Percentiles rank a stretch among this genome's conserved stretches.
phyloP scores from a whole-genome alignment of 257 asterid species.

The Rehmannia glutinosa region DNA sequence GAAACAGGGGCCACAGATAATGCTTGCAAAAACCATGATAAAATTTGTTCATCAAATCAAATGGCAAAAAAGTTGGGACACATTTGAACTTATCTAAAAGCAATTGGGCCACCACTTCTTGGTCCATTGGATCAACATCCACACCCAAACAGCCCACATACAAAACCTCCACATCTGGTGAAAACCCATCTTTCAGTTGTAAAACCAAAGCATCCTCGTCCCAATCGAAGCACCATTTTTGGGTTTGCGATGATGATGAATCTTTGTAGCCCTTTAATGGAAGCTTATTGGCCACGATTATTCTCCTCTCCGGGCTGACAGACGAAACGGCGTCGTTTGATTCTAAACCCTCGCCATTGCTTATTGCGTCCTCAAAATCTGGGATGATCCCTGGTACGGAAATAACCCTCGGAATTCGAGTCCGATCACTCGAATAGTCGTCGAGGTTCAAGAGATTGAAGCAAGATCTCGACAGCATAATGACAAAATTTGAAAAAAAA shows the following conservation, averaged over 20 bases:
- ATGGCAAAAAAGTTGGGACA: constrained; percentile 68
- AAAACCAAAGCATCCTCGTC: constrained; percentile 56
- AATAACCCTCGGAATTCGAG: constrained; percentile 64
- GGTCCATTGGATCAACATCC: constrained; percentile 50
- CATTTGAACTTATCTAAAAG: constrained; percentile 65
- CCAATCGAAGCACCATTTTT: constrained; percentile 80
- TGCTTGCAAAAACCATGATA: constrained; percentile 96
- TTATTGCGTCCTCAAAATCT: constrained; percentile 40
- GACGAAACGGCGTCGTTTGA: constrained; percentile 29
- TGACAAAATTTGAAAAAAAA: neutral
- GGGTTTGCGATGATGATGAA: constrained; percentile 1
- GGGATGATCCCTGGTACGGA: constrained; percentile 69
- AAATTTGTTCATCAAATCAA: constrained; percentile 47
- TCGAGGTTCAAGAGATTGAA: constrained; percentile 71
- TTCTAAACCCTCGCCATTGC: constrained; percentile 4
- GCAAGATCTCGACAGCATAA: constrained; percentile 83
- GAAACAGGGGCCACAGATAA: constrained; percentile 85
- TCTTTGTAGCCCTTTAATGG: constrained; percentile 45
- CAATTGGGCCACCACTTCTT: constrained; percentile 68
- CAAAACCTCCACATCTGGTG: constrained; percentile 49
- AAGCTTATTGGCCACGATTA: constrained; percentile 68
- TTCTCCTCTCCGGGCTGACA: constrained; percentile 34
- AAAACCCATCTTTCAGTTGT: constrained; percentile 65
- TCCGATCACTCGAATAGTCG: constrained; percentile 60
- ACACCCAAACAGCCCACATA: constrained; percentile 62